These are phyloP conservation scores for Aphanomyces astaci DNA, from an alignment of 352 stramenopile genomes.

Conservation along the genomic window DNA sequence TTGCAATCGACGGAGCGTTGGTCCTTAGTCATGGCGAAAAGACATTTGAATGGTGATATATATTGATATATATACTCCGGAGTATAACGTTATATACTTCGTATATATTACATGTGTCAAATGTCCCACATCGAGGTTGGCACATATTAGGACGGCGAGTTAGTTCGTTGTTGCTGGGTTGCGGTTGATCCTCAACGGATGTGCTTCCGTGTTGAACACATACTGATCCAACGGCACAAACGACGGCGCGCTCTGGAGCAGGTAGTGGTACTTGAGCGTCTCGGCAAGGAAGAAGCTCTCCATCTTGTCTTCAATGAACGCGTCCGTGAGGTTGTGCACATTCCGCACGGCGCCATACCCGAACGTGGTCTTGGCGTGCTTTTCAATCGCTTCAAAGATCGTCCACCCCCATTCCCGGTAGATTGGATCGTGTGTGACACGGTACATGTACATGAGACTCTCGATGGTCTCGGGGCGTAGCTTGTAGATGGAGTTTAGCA, in stretches of 20 bases:
- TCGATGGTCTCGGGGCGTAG: conserved; percentile 94
- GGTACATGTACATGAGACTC: conserved; percentile 94
- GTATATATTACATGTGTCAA: too few relatives aligned
- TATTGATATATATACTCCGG: too few relatives aligned
- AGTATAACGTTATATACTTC: too few relatives aligned
- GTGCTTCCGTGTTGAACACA: conserved; percentile 96
- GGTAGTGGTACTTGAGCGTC: conserved; percentile 98
- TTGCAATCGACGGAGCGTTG: too few relatives aligned
- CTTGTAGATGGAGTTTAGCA: conserved; percentile 81
- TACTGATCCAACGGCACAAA: conserved; percentile 89
- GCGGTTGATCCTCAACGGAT: too few relatives aligned
- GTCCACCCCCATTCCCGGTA: conserved; percentile 95
- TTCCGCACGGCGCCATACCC: conserved; percentile 78
- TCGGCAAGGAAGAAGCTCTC: conserved; percentile 98
- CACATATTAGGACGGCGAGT: too few relatives aligned
- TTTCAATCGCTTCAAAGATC: conserved; percentile 91
- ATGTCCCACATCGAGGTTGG: too few relatives aligned
- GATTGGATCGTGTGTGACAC: conserved; percentile 89
- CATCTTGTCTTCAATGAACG: conserved; percentile 90
- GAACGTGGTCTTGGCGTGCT: conserved; percentile 80
- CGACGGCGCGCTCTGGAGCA: conserved; percentile 82
- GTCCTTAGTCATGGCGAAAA: too few relatives aligned
- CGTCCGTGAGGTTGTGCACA: conserved; percentile 29
- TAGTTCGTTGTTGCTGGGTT: too few relatives aligned
- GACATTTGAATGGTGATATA: too few relatives aligned